Conservation (phyloP, 1,284 basidiomycete genomes). For the Cryptococcus maquisensis region DNA sequence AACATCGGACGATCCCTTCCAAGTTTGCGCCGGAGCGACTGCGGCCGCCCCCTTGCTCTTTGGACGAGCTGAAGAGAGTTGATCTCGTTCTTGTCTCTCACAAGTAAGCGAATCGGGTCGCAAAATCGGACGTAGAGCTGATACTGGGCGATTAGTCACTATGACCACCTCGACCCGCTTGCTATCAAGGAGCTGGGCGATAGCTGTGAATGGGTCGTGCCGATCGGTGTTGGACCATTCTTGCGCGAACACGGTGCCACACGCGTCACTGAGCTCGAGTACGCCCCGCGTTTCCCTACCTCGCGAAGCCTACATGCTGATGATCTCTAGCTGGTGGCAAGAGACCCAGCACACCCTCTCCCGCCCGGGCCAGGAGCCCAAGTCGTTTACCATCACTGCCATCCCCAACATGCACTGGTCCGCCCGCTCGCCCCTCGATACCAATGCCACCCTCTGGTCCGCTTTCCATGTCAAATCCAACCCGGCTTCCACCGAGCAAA, state of each 20-base stretch:
- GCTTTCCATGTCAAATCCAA: slow-evolving; percentile 47
- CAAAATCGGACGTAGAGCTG: neutral
- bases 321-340: slow-evolving; percentile 42
- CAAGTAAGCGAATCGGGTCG: slow-evolving; percentile 38
- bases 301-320: neutral
- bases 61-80: slow-evolving; percentile 47
- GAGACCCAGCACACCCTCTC: slow-evolving; percentile 31
- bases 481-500: slow-evolving; percentile 6
- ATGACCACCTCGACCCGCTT: slow-evolving; percentile 46
- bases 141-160: slow-evolving; percentile 30
- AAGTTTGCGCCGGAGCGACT: slow-evolving; percentile 48
- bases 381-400: slow-evolving; percentile 39
- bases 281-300: slow-evolving; percentile 7
- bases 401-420: slow-evolving; percentile 51
- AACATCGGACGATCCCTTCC: slow-evolving; percentile 48
- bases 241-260: slow-evolving; percentile 38
- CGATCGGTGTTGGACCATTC: slow-evolving; percentile 40
- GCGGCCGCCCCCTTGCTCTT: slow-evolving; percentile 47
- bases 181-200: slow-evolving; percentile 44
- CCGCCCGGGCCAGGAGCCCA: slow-evolving; percentile 24
- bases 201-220: slow-evolving; percentile 45
- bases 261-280: slow-evolving; percentile 47
- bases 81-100: slow-evolving; percentile 52
- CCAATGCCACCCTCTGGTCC: slow-evolving; percentile 52
- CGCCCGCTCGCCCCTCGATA: slow-evolving; percentile 50